Conservation (phyloP, 83 land plant species). For the Picea abies region DNA sequence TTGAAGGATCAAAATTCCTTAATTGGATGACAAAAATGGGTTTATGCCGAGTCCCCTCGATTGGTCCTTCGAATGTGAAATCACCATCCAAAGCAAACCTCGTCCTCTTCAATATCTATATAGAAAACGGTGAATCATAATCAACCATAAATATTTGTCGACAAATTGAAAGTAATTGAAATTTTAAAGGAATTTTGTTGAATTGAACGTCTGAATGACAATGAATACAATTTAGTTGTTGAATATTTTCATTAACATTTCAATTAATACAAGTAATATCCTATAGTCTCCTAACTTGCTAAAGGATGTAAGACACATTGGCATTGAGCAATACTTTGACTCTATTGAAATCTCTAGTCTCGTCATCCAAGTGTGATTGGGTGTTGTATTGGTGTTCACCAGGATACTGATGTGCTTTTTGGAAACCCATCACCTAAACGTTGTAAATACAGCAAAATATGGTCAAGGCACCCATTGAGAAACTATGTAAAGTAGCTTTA, state of each 20-base stretch:
- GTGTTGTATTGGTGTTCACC: constrained; percentile 1
- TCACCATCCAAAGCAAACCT: constrained; percentile 47
- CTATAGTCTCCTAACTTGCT: too few relatives aligned
- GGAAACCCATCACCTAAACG: not conserved
- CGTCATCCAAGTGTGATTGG: not conserved
- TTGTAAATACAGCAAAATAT: not conserved
- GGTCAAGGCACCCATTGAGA: not conserved
- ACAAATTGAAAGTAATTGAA: not conserved
- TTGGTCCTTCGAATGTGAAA: constrained; percentile 47
- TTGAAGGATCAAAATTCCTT: constrained; percentile 16
- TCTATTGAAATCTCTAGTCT: not conserved
- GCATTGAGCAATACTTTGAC: too few relatives aligned
- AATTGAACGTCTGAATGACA: not conserved
- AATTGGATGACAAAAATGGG: constrained; percentile 24
- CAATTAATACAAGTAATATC: too few relatives aligned
- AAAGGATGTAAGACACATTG: too few relatives aligned
- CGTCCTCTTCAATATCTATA: constrained; percentile 52
- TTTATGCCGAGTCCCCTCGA: constrained; percentile 56
- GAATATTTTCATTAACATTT: too few relatives aligned
- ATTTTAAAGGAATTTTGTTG: not conserved
- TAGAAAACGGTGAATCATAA: not conserved
- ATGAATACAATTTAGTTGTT: too few relatives aligned
- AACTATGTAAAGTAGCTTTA: too few relatives aligned
- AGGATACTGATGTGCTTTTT: not conserved
- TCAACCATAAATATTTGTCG: not conserved